Evolutionary conservation across 2,329 filamentous ascomycete genomes (phyloP).

Genomic region (Xylaria sp.): DNA sequence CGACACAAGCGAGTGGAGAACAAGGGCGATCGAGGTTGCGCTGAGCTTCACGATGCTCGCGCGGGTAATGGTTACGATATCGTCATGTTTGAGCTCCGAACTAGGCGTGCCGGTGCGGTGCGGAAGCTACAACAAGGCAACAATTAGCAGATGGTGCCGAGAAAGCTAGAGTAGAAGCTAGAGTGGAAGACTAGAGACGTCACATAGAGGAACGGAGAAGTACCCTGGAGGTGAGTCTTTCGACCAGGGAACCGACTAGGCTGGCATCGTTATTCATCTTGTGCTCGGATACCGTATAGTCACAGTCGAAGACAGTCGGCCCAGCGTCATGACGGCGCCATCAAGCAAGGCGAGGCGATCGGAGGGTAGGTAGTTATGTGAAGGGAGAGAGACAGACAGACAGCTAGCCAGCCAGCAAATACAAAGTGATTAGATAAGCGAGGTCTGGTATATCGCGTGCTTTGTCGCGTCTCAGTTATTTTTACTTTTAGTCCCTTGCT

Average conservation of each 20-base stretch:
- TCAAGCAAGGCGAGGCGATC: constrained; percentile 36
- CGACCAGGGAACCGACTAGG: constrained; percentile 70
- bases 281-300: constrained; percentile 48
- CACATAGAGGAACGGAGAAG: constrained; percentile 28
- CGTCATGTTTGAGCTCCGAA: constrained; percentile 68
- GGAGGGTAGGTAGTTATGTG: constrained; percentile 4
- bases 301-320: constrained; percentile 43
- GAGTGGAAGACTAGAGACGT: neutral
- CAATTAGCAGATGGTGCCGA: constrained; percentile 31
- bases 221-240: constrained; percentile 71
- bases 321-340: constrained; percentile 51
- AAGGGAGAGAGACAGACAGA: constrained; percentile 3
- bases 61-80: constrained; percentile 68
- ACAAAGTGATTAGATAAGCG: constrained; percentile 5
- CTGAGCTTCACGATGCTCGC: constrained; percentile 70
- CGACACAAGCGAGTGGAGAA: constrained; percentile 66
- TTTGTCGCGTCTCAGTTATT: constrained; percentile 6
- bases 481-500: constrained; percentile 2
- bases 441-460: constrained; percentile 1
- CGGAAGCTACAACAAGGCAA: constrained; percentile 58
- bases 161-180: neutral
- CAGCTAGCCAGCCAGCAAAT: constrained; percentile 1
- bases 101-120: constrained; percentile 69
- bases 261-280: constrained; percentile 68
- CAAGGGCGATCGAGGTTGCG: constrained; percentile 60